A percentile compares a stretch with the other conserved stretches of the same genome.
These are phyloP conservation scores for Trichoderma koningiopsis DNA, from an alignment of 2,329 filamentous ascomycete species.

Conservation along the genomic window DNA sequence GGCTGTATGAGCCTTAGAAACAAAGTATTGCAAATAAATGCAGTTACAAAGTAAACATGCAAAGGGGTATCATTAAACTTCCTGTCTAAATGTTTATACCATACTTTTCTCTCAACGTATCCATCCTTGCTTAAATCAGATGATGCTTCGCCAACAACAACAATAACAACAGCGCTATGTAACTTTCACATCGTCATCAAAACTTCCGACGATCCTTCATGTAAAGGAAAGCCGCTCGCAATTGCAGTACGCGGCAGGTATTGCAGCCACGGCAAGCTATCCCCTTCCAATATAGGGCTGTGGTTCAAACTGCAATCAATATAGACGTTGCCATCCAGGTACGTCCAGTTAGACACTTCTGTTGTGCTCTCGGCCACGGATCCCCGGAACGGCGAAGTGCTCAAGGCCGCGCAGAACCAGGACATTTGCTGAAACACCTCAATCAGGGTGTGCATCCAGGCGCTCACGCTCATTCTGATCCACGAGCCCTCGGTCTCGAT, in stretches of 20 bases:
- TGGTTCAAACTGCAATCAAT: slow-evolving; percentile 41
- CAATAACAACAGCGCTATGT: not conserved
- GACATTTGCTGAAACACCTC: slow-evolving; percentile 44
- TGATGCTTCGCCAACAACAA: not conserved
- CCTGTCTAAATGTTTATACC: slow-evolving; percentile 21
- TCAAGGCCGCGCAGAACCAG: slow-evolving; percentile 42
- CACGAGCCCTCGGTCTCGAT: slow-evolving; percentile 40
- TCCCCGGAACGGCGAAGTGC: slow-evolving; percentile 39
- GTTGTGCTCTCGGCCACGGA: slow-evolving; percentile 37
- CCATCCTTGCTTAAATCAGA: not conserved
- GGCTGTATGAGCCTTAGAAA: slow-evolving; percentile 54
- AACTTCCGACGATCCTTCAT: not conserved
- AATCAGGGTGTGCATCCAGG: slow-evolving; percentile 41
- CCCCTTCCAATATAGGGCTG: slow-evolving; percentile 34
- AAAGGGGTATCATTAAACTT: slow-evolving; percentile 28
- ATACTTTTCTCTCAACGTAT: not conserved
- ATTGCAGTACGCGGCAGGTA: slow-evolving; percentile 38
- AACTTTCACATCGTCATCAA: not conserved
- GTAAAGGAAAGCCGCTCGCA: slow-evolving; percentile 39
- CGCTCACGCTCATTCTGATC: slow-evolving; percentile 39
- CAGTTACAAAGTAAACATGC: not conserved
- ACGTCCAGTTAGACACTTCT: slow-evolving; percentile 39
- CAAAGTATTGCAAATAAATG: not conserved
- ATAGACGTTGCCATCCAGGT: slow-evolving; percentile 39
- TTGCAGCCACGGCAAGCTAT: slow-evolving; percentile 36